These are phyloP conservation scores for Tarenaya hassleriana DNA, from an alignment of 345 rosid genomes.

Conservation along the genomic window DNA sequence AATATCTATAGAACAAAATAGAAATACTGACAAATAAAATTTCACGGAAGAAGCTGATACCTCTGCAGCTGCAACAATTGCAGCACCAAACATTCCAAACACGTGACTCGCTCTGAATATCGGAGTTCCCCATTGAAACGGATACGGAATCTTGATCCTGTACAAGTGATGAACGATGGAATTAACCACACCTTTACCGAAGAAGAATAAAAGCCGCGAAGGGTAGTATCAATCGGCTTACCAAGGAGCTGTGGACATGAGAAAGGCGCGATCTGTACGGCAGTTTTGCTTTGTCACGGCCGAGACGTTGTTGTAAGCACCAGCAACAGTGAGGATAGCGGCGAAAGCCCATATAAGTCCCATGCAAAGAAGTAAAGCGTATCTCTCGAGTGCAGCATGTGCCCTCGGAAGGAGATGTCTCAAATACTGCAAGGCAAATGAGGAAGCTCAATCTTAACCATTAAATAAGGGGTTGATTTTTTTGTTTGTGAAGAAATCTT, in stretches of 20 bases:
- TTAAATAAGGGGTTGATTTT: not conserved
- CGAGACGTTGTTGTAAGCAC: slow-evolving; percentile 80
- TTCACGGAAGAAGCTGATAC: slow-evolving; percentile 26
- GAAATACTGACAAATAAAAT: slow-evolving; percentile 5
- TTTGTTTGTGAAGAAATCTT: not conserved
- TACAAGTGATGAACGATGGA: slow-evolving; percentile 4
- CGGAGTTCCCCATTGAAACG: slow-evolving; percentile 98
- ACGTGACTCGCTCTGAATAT: slow-evolving; percentile 90
- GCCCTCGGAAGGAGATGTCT: slow-evolving; percentile 31
- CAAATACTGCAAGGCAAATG: slow-evolving; percentile 51
- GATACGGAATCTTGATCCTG: slow-evolving; percentile 90
- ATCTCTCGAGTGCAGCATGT: slow-evolving; percentile 59
- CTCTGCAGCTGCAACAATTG: slow-evolving; percentile 90
- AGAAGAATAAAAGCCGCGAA: not conserved
- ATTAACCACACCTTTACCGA: slow-evolving; percentile 13
- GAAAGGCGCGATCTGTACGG: slow-evolving; percentile 64
- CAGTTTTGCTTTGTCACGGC: slow-evolving; percentile 61
- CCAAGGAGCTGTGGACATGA: slow-evolving; percentile 86
- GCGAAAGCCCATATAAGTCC: slow-evolving; percentile 90
- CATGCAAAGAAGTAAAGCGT: slow-evolving; percentile 71
- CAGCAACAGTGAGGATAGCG: slow-evolving; percentile 81
- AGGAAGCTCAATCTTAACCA: slow-evolving; percentile 1
- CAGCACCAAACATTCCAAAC: slow-evolving; percentile 93
- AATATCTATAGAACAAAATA: not conserved
- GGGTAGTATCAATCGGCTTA: slow-evolving; percentile 12